Evolutionary conservation across 176 grass and related monocot species (phyloP).

Genomic region (Echinochloa phyllopogon): DNA sequence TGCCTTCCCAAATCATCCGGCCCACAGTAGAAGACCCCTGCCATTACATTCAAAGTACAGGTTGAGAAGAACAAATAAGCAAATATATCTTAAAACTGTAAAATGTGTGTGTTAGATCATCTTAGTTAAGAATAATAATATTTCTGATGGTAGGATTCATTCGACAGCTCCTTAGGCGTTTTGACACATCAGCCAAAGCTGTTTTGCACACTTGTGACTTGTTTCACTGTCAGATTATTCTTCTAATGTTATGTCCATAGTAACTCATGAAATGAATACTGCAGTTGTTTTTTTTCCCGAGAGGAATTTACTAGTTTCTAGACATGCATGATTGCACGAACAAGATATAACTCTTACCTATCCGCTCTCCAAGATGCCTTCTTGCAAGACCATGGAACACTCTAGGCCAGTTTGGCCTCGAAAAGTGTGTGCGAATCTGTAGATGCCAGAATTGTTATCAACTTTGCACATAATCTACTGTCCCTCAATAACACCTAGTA

Average conservation of each 20-base stretch:
- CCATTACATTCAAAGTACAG: slow-evolving; percentile 13
- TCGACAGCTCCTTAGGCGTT: not conserved
- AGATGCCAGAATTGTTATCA: slow-evolving; percentile 1
- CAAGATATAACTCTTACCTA: slow-evolving; percentile 51
- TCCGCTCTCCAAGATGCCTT: slow-evolving; percentile 63
- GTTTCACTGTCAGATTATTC: not conserved
- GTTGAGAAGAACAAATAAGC: not conserved
- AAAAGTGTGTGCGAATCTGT: slow-evolving; percentile 68
- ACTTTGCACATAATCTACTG: not conserved
- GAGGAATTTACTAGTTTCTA: not conserved
- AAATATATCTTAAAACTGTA: not conserved
- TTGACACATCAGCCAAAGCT: not conserved
- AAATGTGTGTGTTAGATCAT: not conserved
- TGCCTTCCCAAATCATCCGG: slow-evolving; percentile 54
- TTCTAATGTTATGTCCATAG: not conserved
- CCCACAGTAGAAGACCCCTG: slow-evolving; percentile 68
- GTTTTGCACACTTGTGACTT: not conserved
- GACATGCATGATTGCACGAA: not conserved
- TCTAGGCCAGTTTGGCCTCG: slow-evolving; percentile 70
- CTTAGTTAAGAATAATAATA: not conserved
- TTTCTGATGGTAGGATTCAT: not conserved
- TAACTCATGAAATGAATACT: not conserved
- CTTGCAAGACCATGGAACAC: slow-evolving; percentile 59
- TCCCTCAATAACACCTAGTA: not conserved
- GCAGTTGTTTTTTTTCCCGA: not conserved